Base-by-base conservation (phyloP, 371 early-diverging fungal genomes). In the Syncephalastrum monosporum region DNA sequence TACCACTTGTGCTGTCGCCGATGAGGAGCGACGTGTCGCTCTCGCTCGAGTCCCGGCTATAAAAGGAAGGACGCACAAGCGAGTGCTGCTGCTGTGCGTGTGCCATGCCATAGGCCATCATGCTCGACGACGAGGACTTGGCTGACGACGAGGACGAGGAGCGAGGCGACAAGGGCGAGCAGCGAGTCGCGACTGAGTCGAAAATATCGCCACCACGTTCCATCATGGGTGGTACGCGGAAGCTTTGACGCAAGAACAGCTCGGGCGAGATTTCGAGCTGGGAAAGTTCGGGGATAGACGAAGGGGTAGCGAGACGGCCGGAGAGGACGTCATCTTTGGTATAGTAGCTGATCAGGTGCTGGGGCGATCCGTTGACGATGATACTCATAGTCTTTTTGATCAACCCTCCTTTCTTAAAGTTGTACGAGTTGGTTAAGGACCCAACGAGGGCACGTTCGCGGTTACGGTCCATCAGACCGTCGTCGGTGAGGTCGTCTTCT, bases 271-370 rank as follows among this genome's bases (percentile, higher is more conserved):
- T 79, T 21, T 72, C 75, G 3, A 84, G 63, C 12, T 62, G 33
- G 5, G 77, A 75, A 8, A 84, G 57, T 16, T 76, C 75, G 12
- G 82, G 69, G 15, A 78, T 69, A 6, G 73, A 67, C 1, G 80
- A 75, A 7, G 86, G 86, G 1, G 81, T 82, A 4, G 69, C 69
- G 15, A 86, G 64, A 19, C 63, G 74, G n/a, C 74, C 59, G 3
- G 68, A 66, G 6, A 83, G 59, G 0, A 90, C 86, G 60, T 91
- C 90, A 15, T 88, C 85, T 62, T 86, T 86, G 42, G 83, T 82
- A 66, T 92, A 93, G 63, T 94, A 94, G 60, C 90, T 91, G 42
- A 94, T 89, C 57, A 94, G 69, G 55, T 93, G 94, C 59, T 91
- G 88, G 47, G 82, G 79, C 27, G 81, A 77, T 38, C 89, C 89